Base-by-base conservation (phyloP, 176 grass and related monocot genomes). In the Hsuehochloa calcarea region DNA sequence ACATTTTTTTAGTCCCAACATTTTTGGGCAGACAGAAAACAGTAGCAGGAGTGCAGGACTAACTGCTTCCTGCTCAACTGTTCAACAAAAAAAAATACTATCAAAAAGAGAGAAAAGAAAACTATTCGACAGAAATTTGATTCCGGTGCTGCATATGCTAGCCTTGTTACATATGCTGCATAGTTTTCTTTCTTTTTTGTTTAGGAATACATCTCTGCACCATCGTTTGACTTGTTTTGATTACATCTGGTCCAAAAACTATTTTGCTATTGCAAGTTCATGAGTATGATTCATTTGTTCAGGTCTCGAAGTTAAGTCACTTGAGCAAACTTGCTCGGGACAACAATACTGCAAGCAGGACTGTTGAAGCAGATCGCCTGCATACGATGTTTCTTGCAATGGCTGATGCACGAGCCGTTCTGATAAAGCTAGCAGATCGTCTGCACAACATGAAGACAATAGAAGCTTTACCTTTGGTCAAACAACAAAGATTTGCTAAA, bases 351-450 rank as follows among this genome's bases (percentile, higher is more conserved):
- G 96, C 96, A 62, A 93, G 91, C 86, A 86, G 89, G 73, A 98
- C 87, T 47, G 87, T 85, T 62, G 96, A 98, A 61, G 96, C 93
- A 76, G 96, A 98, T 49, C 91, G 96, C n/a, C 80, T 98, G 70
- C 96, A 98, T 62, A 98, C 96, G 70, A 98, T 95, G 93, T 93
- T 95, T 85, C 93, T 98, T 80, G 96, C 93, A 62, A 98, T 98
- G 96, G 89, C 91, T 69, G 96, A 98, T 93, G 91, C 93, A 67
- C 70, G 96, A 65, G 96, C 96, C 65, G 91, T 98, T 68, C 87
- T 98, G 37, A 93, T 95, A 88, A 98, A 98, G 86, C 74, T 98
- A 65, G 93, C 96, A 65, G 96, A 95, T 46, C 91, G 96, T 46
- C 87, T 98, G 15, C 96, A 98, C 75, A 98, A 98, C 85, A 98